These are phyloP conservation scores for Calonectria honghensis DNA, from an alignment of 2,329 filamentous ascomycete genomes.

Conservation along the genomic window DNA sequence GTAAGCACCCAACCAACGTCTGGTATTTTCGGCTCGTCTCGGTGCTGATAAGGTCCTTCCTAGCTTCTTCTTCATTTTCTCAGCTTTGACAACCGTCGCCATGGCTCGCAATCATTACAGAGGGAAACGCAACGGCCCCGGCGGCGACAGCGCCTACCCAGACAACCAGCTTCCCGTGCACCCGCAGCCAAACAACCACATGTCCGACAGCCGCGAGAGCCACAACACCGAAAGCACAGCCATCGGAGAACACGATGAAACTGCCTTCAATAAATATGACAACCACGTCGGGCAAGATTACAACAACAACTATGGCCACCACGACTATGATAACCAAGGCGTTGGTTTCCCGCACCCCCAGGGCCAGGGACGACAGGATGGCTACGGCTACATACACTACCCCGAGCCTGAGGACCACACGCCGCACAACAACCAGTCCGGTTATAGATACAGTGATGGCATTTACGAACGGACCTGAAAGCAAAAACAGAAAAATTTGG, in stretches of 20 bases:
- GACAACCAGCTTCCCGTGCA: conserved; percentile 64
- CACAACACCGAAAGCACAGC: conserved; percentile 63
- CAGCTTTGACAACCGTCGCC: conserved; percentile 80
- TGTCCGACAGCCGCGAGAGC: conserved; percentile 64
- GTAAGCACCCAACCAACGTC: conserved; percentile 65
- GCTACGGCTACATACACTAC: conserved; percentile 55
- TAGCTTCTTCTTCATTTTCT: conserved; percentile 84
- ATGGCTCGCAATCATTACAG: conserved; percentile 83
- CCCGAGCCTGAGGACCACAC: conserved; percentile 50
- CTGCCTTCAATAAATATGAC: conserved; percentile 54
- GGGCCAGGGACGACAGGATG: conserved; percentile 50
- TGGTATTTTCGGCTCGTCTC: background rate
- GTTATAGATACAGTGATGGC: conserved; percentile 62
- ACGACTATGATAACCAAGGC: conserved; percentile 34
- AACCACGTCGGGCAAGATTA: conserved; percentile 28
- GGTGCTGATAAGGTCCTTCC: conserved; percentile 4
- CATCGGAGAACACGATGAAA: conserved; percentile 54
- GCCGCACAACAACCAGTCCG: conserved; percentile 40
- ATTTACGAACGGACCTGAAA: conserved; percentile 57
- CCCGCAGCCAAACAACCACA: conserved; percentile 61
- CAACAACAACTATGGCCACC: too few species aligned
- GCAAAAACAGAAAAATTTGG: background rate
- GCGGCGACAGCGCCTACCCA: conserved; percentile 74
- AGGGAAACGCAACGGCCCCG: conserved; percentile 81
- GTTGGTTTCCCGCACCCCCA: conserved; percentile 52